A percentile compares a stretch with the other conserved stretches of the same genome.
These are phyloP conservation scores for Ehretia macrophylla DNA, from an alignment of 257 asterid species.

Conservation along the genomic window DNA sequence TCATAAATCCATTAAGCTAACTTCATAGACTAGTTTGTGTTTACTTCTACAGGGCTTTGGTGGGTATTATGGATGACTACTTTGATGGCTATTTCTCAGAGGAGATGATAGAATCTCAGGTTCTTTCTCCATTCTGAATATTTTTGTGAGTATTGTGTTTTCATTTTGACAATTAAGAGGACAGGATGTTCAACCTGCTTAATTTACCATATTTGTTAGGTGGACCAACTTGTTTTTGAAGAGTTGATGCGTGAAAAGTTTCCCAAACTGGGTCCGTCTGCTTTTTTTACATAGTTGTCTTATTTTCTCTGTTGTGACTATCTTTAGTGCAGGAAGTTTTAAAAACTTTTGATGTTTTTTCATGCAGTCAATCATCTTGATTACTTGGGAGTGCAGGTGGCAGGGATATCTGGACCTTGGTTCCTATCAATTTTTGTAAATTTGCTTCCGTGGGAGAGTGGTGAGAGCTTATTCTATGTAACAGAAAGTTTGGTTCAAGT, in stretches of 20 bases:
- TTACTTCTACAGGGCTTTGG: conserved; percentile 73
- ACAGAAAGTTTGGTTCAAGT: conserved; percentile 5
- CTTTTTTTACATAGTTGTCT: conserved; percentile 3
- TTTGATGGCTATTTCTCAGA: conserved; percentile 84
- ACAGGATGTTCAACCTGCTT: no score
- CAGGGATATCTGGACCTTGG: conserved; percentile 91
- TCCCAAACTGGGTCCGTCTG: conserved; percentile 76
- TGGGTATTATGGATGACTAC: conserved; percentile 82
- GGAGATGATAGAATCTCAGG: conserved; percentile 97
- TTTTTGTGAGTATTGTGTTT: background rate
- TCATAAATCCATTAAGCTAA: conserved; percentile 11
- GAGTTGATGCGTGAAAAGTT: conserved; percentile 85
- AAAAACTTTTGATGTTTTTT: conserved; percentile 16
- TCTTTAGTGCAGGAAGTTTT: conserved; percentile 2
- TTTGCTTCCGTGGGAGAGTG: conserved; percentile 98
- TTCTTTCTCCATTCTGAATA: conserved; percentile 19
- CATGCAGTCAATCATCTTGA: conserved; percentile 86
- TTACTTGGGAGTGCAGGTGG: conserved; percentile 85
- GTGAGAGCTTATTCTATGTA: conserved; percentile 36
- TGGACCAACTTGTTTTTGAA: conserved; percentile 94
- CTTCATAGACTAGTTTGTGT: conserved; percentile 30
- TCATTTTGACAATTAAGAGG: no score
- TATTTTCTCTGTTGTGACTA: conserved; percentile 5
- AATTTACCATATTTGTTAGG: conserved; percentile 34
- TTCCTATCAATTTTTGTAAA: conserved; percentile 83